Percentiles rank a stretch among this genome's conserved stretches.
phyloP scores from a whole-genome alignment of 2,329 filamentous ascomycete species.

The Penicillium oxalicum region DNA sequence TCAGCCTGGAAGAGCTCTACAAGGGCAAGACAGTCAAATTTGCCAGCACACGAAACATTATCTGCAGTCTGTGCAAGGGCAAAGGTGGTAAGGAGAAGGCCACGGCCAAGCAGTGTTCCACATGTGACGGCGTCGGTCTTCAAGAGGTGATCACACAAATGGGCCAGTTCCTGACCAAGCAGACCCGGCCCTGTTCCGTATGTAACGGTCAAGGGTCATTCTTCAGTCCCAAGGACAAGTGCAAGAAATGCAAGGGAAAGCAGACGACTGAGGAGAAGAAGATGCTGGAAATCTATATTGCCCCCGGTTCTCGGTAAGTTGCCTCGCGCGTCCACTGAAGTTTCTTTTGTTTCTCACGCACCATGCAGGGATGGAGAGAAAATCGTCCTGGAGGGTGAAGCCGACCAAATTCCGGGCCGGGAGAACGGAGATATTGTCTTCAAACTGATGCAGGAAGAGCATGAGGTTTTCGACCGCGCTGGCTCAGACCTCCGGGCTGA shows the following conservation, averaged over 20 bases:
- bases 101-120: constrained; percentile 73
- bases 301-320: constrained; percentile 64
- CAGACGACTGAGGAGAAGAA: constrained; percentile 83
- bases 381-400: constrained; percentile 87
- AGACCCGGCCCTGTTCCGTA: constrained; percentile 70
- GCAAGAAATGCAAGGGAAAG: constrained; percentile 97
- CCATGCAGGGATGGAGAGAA: constrained; percentile 64
- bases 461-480: constrained; percentile 74
- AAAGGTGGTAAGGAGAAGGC: constrained; percentile 86
- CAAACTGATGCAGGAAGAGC: constrained; percentile 71
- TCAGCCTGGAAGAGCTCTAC: constrained; percentile 90
- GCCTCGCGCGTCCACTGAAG: neutral
- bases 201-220: constrained; percentile 81
- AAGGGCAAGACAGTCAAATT: constrained; percentile 99
- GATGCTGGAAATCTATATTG: constrained; percentile 92
- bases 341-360: neutral
- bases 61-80: constrained; percentile 83
- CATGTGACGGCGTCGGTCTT: constrained; percentile 74
- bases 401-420: constrained; percentile 84
- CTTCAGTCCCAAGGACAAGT: constrained; percentile 94
- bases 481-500: constrained; percentile 80
- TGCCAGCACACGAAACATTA: constrained; percentile 85
- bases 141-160: constrained; percentile 74
- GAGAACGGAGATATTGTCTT: constrained; percentile 92
- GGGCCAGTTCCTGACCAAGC: constrained; percentile 77